A percentile compares a stretch with the other conserved stretches of the same genome.
Conservation (phyloP, 2,329 filamentous ascomycete species). For the Xylaria sp. region DNA sequence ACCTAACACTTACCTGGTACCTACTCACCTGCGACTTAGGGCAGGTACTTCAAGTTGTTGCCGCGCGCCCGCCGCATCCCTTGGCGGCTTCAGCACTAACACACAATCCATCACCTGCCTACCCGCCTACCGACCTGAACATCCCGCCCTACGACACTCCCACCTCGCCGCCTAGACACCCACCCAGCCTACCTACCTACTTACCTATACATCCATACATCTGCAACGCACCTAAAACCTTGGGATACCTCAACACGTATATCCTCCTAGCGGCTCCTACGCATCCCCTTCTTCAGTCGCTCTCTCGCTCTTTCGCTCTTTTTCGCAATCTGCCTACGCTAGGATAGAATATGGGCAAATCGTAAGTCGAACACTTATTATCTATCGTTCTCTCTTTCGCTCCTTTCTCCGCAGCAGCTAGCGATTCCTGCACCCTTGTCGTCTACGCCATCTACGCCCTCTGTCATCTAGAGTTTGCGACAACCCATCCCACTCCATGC, state of each 20-base stretch:
- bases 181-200: too few relatives aligned
- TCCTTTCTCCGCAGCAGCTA: conserved; percentile 17
- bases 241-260: not conserved
- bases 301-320: not conserved
- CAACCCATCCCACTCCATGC: not conserved
- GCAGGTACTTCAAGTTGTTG: too few relatives aligned
- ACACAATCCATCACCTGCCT: not conserved
- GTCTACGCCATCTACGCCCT: not conserved
- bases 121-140: not conserved
- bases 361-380: conserved; percentile 34
- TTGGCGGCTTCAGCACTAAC: not conserved
- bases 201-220: conserved; percentile 3
- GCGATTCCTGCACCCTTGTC: conserved; percentile 13
- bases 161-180: conserved; percentile 4
- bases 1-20: too few relatives aligned
- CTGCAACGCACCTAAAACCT: not conserved
- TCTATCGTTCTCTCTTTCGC: not conserved
- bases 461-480: conserved; percentile 9
- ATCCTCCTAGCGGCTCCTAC: not conserved
- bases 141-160: not conserved
- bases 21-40: too few relatives aligned
- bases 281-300: not conserved
- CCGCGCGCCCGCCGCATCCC: not conserved
- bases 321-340: not conserved
- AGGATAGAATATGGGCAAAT: conserved; percentile 40